Evolutionary conservation across 345 rosid species (phyloP).

Genomic region (Rhizophora apiculata): DNA sequence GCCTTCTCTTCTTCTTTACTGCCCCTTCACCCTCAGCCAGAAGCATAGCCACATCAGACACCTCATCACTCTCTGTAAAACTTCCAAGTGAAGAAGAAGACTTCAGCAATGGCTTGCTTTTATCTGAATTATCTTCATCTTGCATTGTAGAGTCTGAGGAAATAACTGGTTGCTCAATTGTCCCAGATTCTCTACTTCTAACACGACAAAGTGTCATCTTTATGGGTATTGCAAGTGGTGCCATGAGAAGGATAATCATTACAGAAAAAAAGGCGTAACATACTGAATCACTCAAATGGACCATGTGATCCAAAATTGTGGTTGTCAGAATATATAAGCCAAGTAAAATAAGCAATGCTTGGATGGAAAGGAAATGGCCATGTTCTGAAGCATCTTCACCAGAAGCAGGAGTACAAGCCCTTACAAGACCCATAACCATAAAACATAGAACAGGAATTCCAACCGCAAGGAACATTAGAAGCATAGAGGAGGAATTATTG

Average conservation of each 20-base stretch:
- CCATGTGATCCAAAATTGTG: slow-evolving; percentile 39
- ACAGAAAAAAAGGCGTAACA: slow-evolving; percentile 31
- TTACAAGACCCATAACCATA: slow-evolving; percentile 49
- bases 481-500: slow-evolving; percentile 52
- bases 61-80: slow-evolving; percentile 35
- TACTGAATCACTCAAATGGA: slow-evolving; percentile 33
- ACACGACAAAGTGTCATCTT: slow-evolving; percentile 51
- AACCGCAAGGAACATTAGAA: slow-evolving; percentile 51
- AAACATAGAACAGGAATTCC: slow-evolving; percentile 61
- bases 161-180: slow-evolving; percentile 16
- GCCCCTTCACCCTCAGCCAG: slow-evolving; percentile 74
- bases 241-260: slow-evolving; percentile 59
- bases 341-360: slow-evolving; percentile 42
- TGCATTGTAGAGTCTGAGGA: slow-evolving; percentile 21
- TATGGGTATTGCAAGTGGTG: slow-evolving; percentile 59
- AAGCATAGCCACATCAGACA: slow-evolving; percentile 55
- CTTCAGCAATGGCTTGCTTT: slow-evolving; percentile 45
- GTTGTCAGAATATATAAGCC: slow-evolving; percentile 50
- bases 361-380: slow-evolving; percentile 52
- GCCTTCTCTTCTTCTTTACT: slow-evolving; percentile 57
- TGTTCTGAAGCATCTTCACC: slow-evolving; percentile 44
- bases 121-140: slow-evolving; percentile 35
- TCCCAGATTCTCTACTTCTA: slow-evolving; percentile 23
- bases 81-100: slow-evolving; percentile 42
- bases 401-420: slow-evolving; percentile 56